Conservation (phyloP, 2,329 filamentous ascomycete species). For the Arthrobotrys entomopaga region DNA sequence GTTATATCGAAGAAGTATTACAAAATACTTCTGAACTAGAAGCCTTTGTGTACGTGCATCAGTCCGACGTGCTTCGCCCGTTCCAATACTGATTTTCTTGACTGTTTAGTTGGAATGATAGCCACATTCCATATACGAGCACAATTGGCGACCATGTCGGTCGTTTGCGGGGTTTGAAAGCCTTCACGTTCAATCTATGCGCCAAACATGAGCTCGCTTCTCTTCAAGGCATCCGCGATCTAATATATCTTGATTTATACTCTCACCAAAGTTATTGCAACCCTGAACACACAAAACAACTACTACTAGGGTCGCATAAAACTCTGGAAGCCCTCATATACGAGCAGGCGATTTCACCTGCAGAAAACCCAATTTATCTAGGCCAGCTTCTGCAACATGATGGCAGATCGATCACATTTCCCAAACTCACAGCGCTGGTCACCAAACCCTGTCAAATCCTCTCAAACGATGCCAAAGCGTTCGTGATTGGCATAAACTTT, state of each 20-base stretch:
- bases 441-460: constrained; percentile 7
- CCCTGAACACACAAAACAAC: neutral
- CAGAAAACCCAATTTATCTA: neutral
- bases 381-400: neutral
- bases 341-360: constrained; percentile 12
- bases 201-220: constrained; percentile 1
- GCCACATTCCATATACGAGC: constrained; percentile 15
- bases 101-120: constrained; percentile 29
- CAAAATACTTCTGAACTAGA: constrained; percentile 23
- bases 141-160: neutral
- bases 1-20: constrained; percentile 17
- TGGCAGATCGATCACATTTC: constrained; percentile 10
- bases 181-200: constrained; percentile 36
- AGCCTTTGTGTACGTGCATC: constrained; percentile 16
- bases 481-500: constrained; percentile 26
- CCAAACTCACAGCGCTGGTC: constrained; percentile 22
- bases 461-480: neutral
- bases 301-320: constrained; percentile 19
- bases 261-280: neutral
- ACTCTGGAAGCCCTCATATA: constrained; percentile 34
- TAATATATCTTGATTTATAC: constrained; percentile 28
- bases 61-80: neutral
- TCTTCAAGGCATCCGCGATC: constrained; percentile 14
- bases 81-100: neutral
- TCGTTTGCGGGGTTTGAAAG: constrained; percentile 16